Conservation (phyloP, 768 basidiomycete species). For the Leucosporidium yakuticum region DNA sequence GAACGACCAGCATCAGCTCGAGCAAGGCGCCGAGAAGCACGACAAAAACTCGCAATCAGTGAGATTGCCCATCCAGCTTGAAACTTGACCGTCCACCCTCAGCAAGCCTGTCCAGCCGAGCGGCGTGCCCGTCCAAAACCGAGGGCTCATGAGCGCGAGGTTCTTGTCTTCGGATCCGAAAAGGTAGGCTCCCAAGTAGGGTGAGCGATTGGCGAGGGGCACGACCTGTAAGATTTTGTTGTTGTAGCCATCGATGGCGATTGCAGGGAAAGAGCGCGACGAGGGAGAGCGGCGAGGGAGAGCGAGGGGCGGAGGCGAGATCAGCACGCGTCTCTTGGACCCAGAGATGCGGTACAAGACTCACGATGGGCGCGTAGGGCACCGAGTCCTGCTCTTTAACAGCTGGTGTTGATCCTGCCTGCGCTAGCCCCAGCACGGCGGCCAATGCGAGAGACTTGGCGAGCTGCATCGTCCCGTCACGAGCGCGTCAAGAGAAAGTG, state of each 20-base stretch:
- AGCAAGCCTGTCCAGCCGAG: conserved; percentile 26
- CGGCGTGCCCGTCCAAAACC: conserved; percentile 24
- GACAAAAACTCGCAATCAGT: conserved; percentile 15
- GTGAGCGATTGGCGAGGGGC: conserved; percentile 21
- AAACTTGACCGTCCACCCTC: conserved; percentile 16
- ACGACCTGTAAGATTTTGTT: conserved; percentile 29
- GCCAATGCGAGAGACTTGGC: too few species aligned
- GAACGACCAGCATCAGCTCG: neutral
- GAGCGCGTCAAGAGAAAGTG: too few species aligned
- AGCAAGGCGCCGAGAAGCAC: neutral
- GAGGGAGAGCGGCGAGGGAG: neutral
- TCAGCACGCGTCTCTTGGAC: too few species aligned
- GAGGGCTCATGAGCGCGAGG: conserved; percentile 15
- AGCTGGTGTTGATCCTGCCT: too few species aligned
- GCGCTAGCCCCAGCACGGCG: too few species aligned
- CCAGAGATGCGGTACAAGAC: neutral
- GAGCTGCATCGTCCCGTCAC: too few species aligned
- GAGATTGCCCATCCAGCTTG: conserved; percentile 28
- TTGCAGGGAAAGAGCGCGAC: neutral
- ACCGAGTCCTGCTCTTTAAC: conserved; percentile 7
- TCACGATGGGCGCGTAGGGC: conserved; percentile 26
- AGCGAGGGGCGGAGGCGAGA: neutral
- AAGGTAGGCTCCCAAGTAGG: conserved; percentile 28
- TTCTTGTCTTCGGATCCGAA: conserved; percentile 18
- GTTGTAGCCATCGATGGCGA: too few species aligned